Percentiles rank a stretch among this genome's conserved stretches.
Evolutionary conservation across 2,329 filamentous ascomycete genomes (phyloP).

Genomic region (Trichoderma koningiopsis): DNA sequence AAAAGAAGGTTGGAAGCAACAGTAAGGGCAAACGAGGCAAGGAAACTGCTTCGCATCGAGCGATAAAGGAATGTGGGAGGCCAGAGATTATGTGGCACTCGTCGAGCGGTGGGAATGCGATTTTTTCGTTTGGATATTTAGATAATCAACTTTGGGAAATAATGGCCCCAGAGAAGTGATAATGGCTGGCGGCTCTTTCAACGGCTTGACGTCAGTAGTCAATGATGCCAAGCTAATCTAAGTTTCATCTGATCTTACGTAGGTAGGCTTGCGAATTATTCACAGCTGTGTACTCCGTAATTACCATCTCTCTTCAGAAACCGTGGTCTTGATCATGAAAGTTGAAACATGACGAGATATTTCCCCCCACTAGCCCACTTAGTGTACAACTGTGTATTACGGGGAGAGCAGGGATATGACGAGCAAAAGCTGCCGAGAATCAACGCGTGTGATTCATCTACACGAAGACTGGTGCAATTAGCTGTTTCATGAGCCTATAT

Average conservation of each 20-base stretch:
- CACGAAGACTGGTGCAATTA: not conserved
- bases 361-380: slow-evolving; percentile 15
- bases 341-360: slow-evolving; percentile 4
- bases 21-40: not conserved
- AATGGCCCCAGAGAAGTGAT: not conserved
- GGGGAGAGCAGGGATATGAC: not conserved
- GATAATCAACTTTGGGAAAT: not conserved
- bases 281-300: not conserved
- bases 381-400: not conserved
- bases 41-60: slow-evolving; percentile 3
- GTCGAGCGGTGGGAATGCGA: slow-evolving; percentile 6
- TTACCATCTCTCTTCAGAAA: not conserved
- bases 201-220: not conserved
- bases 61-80: not conserved
- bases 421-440: slow-evolving; percentile 4
- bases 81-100: slow-evolving; percentile 8
- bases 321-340: not conserved
- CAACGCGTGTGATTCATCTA: not conserved
- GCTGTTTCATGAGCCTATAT: not conserved
- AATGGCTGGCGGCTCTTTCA: not conserved
- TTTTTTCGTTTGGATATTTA: not conserved
- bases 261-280: not conserved
- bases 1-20: not conserved
- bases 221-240: not conserved
- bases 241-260: not conserved